phyloP scores from a whole-genome alignment of 768 basidiomycete species.

The Leccinellum albellum region DNA sequence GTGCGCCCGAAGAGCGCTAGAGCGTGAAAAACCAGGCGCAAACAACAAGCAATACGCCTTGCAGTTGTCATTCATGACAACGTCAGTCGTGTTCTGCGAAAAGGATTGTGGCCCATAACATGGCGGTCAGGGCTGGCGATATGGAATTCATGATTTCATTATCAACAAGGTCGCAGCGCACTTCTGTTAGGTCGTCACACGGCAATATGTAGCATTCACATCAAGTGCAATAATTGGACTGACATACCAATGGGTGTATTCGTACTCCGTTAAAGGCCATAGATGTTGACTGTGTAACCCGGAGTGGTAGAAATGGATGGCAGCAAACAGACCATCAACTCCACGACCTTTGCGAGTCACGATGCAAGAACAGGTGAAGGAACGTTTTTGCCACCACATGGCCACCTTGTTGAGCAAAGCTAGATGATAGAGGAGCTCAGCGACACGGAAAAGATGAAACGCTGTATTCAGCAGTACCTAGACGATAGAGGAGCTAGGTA shows the following conservation, averaged over 20 bases:
- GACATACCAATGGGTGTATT: not conserved
- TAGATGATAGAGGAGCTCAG: too few species aligned
- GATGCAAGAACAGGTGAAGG: too few species aligned
- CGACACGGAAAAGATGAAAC: too few species aligned
- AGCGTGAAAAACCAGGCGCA: not conserved
- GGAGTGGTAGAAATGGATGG: not conserved
- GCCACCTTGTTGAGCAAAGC: slow-evolving; percentile 2
- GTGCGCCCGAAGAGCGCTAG: slow-evolving; percentile 5
- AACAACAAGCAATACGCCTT: not conserved
- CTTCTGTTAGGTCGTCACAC: not conserved
- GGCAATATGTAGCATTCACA: not conserved
- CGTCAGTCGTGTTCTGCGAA: slow-evolving; percentile 1
- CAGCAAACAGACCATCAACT: too few species aligned
- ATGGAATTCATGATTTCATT: slow-evolving; percentile 1
- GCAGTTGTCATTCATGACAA: not conserved
- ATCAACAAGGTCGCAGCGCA: slow-evolving; percentile 4
- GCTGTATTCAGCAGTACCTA: too few species aligned
- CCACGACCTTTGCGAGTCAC: not conserved
- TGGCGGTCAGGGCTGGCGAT: slow-evolving; percentile 1
- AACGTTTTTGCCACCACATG: not conserved
- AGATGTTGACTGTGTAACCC: too few species aligned
- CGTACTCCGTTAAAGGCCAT: not conserved
- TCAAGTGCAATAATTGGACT: not conserved
- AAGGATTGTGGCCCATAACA: too few species aligned
- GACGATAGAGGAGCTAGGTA: too few species aligned